Conservation (phyloP, 345 rosid genomes). For the Isatis tinctoria region DNA sequence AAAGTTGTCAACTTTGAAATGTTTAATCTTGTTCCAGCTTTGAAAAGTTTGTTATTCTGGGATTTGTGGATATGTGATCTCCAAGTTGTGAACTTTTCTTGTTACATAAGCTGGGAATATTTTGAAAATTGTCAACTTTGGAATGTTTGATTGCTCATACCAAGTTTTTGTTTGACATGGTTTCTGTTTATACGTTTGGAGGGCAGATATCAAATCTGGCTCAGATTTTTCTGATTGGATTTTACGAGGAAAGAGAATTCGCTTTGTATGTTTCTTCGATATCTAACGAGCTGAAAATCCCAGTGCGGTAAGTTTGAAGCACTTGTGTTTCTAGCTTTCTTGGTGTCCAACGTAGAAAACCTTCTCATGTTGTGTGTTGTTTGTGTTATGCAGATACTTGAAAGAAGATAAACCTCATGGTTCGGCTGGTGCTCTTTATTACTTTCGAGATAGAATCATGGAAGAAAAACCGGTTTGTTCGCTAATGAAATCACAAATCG, state of each 20-base stretch:
- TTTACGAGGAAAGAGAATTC: conserved; percentile 79
- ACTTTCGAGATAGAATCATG: conserved; percentile 65
- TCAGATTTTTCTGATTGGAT: conserved; percentile 66
- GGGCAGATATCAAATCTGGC: conserved; percentile 67
- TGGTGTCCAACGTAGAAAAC: background rate
- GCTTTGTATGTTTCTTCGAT: conserved; percentile 71
- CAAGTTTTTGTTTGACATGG: background rate
- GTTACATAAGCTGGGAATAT: background rate
- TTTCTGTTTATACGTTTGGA: background rate
- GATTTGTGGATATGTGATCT: background rate
- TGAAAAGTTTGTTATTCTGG: background rate
- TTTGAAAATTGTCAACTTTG: background rate
- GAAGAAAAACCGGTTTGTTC: conserved; percentile 66
- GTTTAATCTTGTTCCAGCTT: too few species aligned
- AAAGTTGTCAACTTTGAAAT: too few species aligned
- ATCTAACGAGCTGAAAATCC: conserved; percentile 69
- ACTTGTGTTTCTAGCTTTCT: background rate
- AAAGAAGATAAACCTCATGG: conserved; percentile 85
- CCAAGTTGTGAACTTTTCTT: background rate
- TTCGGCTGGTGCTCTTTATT: conserved; percentile 82
- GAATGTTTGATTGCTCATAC: conserved; percentile 1
- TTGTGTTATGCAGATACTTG: conserved; percentile 48
- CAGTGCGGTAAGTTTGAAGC: conserved; percentile 55
- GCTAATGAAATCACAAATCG: background rate
- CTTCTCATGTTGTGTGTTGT: background rate